These are phyloP conservation scores for Penicillium capsulatum DNA, from an alignment of 2,329 filamentous ascomycete genomes.

Conservation along the genomic window DNA sequence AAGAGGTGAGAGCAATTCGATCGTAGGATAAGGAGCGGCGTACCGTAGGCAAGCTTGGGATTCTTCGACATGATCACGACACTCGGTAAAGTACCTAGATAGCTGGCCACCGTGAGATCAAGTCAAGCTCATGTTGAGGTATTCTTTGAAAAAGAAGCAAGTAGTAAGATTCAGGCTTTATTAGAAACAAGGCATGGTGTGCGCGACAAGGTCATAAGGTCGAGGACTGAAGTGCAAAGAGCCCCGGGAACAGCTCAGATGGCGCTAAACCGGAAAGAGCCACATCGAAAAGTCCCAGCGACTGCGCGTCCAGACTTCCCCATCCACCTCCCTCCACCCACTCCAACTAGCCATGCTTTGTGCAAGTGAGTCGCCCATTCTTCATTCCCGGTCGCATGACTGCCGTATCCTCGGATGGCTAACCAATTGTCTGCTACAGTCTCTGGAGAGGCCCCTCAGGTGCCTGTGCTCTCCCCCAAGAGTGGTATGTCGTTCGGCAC, in stretches of 20 bases:
- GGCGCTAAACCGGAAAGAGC: conserved; percentile 34
- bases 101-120: conserved; percentile 7
- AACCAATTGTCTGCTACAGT: conserved; percentile 52
- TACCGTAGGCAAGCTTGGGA: conserved; percentile 45
- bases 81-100: conserved; percentile 2
- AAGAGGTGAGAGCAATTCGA: conserved; percentile 1
- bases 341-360: conserved; percentile 51
- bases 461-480: conserved; percentile 91
- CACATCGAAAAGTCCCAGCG: conserved; percentile 37
- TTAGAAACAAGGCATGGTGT: too few relatives aligned
- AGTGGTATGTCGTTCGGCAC: conserved; percentile 60
- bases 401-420: conserved; percentile 9
- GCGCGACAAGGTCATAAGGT: too few relatives aligned
- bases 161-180: neutral
- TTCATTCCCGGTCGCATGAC: conserved; percentile 8
- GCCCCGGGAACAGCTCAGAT: conserved; percentile 23
- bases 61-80: conserved; percentile 37
- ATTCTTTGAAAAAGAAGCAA: conserved; percentile 1
- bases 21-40: conserved; percentile 1
- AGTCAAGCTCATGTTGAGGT: conserved; percentile 10
- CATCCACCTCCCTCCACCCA: conserved; percentile 21
- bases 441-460: conserved; percentile 92
- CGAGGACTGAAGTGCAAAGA: too few relatives aligned
- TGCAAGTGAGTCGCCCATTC: conserved; percentile 53
- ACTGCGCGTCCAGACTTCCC: conserved; percentile 28